phyloP scores from a whole-genome alignment of 225 moss, liverwort and hornwort species.

The Polytrichum formosum region DNA sequence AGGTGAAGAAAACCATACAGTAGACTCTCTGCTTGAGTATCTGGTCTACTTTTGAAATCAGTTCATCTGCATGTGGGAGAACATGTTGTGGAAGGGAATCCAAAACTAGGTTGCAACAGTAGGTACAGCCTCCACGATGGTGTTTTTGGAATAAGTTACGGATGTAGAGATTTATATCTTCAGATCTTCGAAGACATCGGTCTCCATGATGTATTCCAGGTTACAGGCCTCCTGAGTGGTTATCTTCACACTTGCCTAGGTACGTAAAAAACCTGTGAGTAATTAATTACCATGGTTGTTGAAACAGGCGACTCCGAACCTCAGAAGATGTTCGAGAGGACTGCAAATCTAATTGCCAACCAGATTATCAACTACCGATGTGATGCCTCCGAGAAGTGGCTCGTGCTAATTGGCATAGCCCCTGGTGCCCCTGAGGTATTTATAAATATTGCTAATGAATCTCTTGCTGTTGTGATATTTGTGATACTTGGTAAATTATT shows the following conservation, averaged over 20 bases:
- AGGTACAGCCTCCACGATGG: not conserved
- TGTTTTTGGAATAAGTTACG: not conserved
- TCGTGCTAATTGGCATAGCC: constrained; percentile 98
- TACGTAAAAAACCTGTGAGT: too few relatives aligned
- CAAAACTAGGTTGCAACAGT: not conserved
- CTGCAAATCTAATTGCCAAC: constrained; percentile 82
- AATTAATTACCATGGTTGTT: not conserved
- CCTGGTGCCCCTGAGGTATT: constrained; percentile 90
- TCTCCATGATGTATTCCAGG: too few relatives aligned
- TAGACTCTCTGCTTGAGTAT: too few relatives aligned
- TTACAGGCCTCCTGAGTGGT: not conserved
- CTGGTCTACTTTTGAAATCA: constrained; percentile 3
- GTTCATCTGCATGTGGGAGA: not conserved
- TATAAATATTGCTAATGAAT: constrained; percentile 1
- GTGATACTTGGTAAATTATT: not conserved
- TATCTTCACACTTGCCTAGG: not conserved
- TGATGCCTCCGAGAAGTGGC: constrained; percentile 98
- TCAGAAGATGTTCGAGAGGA: constrained; percentile 85
- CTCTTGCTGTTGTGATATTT: not conserved
- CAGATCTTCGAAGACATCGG: not conserved
- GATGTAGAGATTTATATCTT: not conserved
- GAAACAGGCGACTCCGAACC: constrained; percentile 82
- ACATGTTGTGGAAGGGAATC: not conserved
- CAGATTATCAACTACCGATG: constrained; percentile 99
- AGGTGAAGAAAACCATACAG: constrained; percentile 43